phyloP scores from a whole-genome alignment of 495 filamentous ascomycete genomes.

The Parathielavia appendiculata region DNA sequence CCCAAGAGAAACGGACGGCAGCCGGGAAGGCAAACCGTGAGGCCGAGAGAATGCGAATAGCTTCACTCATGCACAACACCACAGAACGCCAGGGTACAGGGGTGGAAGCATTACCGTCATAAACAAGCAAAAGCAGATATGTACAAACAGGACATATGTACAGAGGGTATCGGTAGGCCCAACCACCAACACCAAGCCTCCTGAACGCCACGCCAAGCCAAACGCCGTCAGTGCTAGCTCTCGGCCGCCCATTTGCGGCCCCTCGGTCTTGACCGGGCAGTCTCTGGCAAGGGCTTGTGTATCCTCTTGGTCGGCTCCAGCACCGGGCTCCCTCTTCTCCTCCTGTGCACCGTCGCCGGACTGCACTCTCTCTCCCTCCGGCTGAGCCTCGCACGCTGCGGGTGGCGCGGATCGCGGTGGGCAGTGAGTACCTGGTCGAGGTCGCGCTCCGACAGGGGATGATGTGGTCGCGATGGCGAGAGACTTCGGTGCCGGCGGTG shows the following conservation, averaged over 20 bases:
- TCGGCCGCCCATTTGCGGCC: constrained; percentile 28
- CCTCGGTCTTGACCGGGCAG: constrained; percentile 31
- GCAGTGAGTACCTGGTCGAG: constrained; percentile 17
- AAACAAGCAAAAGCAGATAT: constrained; percentile 18
- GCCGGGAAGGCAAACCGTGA: not conserved
- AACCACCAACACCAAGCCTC: constrained; percentile 23
- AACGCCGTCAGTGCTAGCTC: constrained; percentile 21
- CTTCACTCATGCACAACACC: constrained; percentile 3
- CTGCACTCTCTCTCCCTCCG: constrained; percentile 27
- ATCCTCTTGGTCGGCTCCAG: constrained; percentile 32
- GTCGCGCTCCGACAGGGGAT: constrained; percentile 25
- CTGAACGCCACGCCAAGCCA: constrained; percentile 23
- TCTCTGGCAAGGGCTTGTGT: constrained; percentile 37
- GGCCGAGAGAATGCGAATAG: constrained; percentile 4
- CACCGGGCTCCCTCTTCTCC: constrained; percentile 30
- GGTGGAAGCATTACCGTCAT: constrained; percentile 15
- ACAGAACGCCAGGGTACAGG: not conserved
- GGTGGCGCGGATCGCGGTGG: constrained; percentile 23
- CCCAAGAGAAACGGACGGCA: too few relatives aligned
- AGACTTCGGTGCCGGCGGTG: constrained; percentile 28
- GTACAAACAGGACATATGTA: constrained; percentile 30
- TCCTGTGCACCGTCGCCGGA: constrained; percentile 25
- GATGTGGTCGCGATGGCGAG: constrained; percentile 30
- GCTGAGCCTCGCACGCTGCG: constrained; percentile 14
- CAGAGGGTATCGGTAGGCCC: constrained; percentile 29